Percentiles rank a stretch among this genome's conserved stretches.
These are phyloP conservation scores for Harringtonia aguacate DNA, from an alignment of 2,329 filamentous ascomycete species.

Conservation along the genomic window DNA sequence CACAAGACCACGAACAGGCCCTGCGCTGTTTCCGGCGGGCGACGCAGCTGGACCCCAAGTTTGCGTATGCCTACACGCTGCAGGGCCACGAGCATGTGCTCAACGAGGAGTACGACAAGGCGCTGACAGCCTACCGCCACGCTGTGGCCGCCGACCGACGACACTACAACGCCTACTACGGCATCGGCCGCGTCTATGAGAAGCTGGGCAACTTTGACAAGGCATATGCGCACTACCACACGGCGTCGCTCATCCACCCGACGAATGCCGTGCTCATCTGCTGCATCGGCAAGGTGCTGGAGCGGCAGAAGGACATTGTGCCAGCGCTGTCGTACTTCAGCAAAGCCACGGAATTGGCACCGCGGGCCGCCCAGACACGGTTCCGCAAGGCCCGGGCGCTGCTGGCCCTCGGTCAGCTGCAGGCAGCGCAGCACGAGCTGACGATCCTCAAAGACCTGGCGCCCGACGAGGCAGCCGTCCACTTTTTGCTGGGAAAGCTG, in stretches of 20 bases:
- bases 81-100: conserved; percentile 93
- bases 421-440: conserved; percentile 70
- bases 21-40: conserved; percentile 90
- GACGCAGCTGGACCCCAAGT: conserved; percentile 78
- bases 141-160: conserved; percentile 78
- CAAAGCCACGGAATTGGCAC: conserved; percentile 72
- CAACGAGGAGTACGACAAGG: conserved; percentile 96
- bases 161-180: conserved; percentile 99
- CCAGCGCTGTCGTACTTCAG: conserved; percentile 73
- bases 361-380: conserved; percentile 68
- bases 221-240: conserved; percentile 83
- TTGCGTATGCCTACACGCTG: conserved; percentile 91
- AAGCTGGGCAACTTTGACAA: conserved; percentile 86
- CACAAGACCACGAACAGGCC: conserved; percentile 88
- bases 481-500: conserved; percentile 82
- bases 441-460: conserved; percentile 83
- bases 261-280: conserved; percentile 88
- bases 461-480: conserved; percentile 90
- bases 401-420: conserved; percentile 60
- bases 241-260: conserved; percentile 81
- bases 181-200: conserved; percentile 72
- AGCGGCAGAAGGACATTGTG: conserved; percentile 75
- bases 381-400: conserved; percentile 89
- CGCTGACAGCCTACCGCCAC: conserved; percentile 73
- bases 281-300: conserved; percentile 81